Base-by-base conservation (phyloP, 2,329 filamentous ascomycete genomes). In the Fusarium ambrosium region DNA sequence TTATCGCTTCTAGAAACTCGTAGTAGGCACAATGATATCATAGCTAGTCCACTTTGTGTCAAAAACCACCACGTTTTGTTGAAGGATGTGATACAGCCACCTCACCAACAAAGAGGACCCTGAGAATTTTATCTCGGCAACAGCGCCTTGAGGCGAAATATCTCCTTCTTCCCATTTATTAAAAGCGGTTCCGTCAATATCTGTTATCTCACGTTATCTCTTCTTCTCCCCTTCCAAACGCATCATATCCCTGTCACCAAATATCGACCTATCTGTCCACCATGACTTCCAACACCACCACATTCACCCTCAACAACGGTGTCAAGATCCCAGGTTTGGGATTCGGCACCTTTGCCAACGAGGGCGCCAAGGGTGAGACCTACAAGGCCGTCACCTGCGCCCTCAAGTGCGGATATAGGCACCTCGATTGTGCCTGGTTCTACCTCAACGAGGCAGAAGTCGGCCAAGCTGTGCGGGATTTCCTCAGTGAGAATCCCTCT, bases 301-400 rank as follows among this genome's bases (percentile, higher is more conserved):
- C 80, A 4, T 87, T 85, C 77, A 87, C 83, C 45, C 82, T 87
- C 70, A 86, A 85, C 82, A 87, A 87, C 73, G 86, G 86, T 68
- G 88, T 92, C 69, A 86, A 86, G 80, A 90, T 92, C 75, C 91
- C 91, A 70, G 90, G 86, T 58, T 83, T 92, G 36, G 91, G 91
- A 29, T 92, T 92, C 77, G 91, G 91, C 76, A 92, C 91, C 76
- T 92, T 92, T 79, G 88, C 90, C 81, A 93, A 88, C 81, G 92
- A 94, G 83, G 92, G 81, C 34, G 74, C 81, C 29, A 78, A 77
- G 72, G 77, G 77, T 1, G 77, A 79, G 67, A 79, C 77, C 37
- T 79, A 79, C 73, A 73, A 79, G 48, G 80, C 80, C 41, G 80
- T 84, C 62, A 86, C 64, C 20, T 80, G 82, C 41, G 89, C 89